phyloP scores from a whole-genome alignment of 352 stramenopile genomes.

The Phytophthora chlamydospora region DNA sequence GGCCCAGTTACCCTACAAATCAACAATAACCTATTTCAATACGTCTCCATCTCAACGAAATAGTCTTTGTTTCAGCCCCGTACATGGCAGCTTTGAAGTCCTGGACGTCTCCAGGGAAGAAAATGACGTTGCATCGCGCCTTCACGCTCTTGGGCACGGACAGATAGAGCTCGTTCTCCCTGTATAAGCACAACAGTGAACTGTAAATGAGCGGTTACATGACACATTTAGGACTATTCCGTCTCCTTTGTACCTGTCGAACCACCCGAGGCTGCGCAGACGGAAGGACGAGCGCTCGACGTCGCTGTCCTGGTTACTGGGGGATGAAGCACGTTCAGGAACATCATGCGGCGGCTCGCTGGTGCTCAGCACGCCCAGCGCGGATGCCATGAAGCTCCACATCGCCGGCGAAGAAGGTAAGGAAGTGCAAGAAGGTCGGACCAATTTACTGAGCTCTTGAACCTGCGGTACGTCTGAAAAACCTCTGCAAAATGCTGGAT shows the following conservation, averaged over 20 bases:
- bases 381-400: constrained; percentile 43
- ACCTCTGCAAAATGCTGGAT: too few species aligned
- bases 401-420: constrained; percentile 15
- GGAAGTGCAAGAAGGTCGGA: constrained; percentile 18
- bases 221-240: not conserved
- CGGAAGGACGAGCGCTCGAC: constrained; percentile 26
- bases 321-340: not conserved
- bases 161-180: constrained; percentile 61
- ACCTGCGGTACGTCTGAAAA: constrained; percentile 12
- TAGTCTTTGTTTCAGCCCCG: not conserved
- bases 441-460: constrained; percentile 13
- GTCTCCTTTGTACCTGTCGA: constrained; percentile 29
- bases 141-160: constrained; percentile 26
- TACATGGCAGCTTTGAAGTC: constrained; percentile 61
- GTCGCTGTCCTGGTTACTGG: constrained; percentile 29
- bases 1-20: constrained; percentile 32
- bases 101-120: constrained; percentile 75
- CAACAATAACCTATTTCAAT: constrained; percentile 2
- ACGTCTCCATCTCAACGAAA: not conserved
- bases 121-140: constrained; percentile 57
- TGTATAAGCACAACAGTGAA: constrained; percentile 21
- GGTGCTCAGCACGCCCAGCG: constrained; percentile 20
- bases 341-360: constrained; percentile 9
- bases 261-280: constrained; percentile 37
- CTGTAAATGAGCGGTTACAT: not conserved